Conservation (phyloP, 441 rosid species). For the Populus hybrid region DNA sequence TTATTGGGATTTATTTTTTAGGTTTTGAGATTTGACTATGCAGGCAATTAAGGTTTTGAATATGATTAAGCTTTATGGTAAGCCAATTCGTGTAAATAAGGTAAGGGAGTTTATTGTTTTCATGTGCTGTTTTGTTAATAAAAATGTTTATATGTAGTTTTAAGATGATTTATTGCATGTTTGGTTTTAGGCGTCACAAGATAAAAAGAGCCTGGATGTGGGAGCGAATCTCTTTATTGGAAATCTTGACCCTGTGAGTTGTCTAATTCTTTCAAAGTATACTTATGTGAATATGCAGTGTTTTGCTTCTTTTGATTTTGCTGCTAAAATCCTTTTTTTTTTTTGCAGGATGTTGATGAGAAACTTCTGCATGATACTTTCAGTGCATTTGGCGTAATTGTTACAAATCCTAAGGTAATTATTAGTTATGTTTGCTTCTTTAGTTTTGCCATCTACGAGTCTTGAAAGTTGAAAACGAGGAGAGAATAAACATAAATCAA, state of each 20-base stretch:
- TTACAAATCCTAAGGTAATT: conserved; percentile 86
- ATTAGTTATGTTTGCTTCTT: background rate
- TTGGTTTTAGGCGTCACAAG: conserved; percentile 80
- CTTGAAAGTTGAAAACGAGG: background rate
- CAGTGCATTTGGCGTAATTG: conserved; percentile 95
- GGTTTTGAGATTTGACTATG: background rate
- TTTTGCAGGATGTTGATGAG: conserved; percentile 89
- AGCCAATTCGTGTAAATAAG: conserved; percentile 98
- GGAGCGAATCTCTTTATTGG: conserved; percentile 97
- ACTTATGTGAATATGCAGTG: background rate
- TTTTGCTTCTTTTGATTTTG: background rate
- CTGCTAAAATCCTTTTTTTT: conserved; percentile 11
- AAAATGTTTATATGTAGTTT: background rate
- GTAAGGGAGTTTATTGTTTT: conserved; percentile 24
- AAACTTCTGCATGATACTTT: conserved; percentile 92
- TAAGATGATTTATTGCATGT: conserved; percentile 1
- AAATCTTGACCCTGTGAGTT: conserved; percentile 88
- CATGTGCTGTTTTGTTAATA: background rate
- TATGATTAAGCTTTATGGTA: conserved; percentile 94
- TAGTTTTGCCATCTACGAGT: background rate
- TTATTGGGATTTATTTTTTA: background rate
- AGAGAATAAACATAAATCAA: too few species aligned
- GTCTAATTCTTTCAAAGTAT: background rate
- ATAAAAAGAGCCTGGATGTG: conserved; percentile 92
- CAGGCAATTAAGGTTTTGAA: conserved; percentile 97